These are phyloP conservation scores for Schrenkiella parvula DNA, from an alignment of 345 rosid genomes.

Conservation along the genomic window DNA sequence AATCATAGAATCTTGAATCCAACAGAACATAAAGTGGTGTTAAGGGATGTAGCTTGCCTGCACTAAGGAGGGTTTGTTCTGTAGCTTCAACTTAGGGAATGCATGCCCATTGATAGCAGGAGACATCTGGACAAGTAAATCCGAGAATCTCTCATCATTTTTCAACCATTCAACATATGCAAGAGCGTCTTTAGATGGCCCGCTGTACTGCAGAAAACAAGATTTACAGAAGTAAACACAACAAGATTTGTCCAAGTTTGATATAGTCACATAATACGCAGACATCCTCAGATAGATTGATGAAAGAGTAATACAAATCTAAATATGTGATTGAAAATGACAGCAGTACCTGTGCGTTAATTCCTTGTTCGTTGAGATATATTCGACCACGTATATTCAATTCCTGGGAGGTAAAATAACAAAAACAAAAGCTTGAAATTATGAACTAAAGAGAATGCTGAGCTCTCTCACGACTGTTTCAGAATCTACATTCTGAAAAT, in stretches of 20 bases:
- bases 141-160: constrained; percentile 61
- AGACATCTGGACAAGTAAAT: constrained; percentile 76
- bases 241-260: neutral
- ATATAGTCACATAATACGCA: neutral
- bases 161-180: constrained; percentile 80
- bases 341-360: constrained; percentile 82
- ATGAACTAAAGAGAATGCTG: neutral
- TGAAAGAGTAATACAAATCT: neutral
- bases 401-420: constrained; percentile 33
- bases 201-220: constrained; percentile 75
- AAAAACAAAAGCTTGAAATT: neutral
- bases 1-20: neutral
- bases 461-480: neutral
- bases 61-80: constrained; percentile 81
- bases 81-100: constrained; percentile 81
- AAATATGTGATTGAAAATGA: neutral
- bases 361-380: constrained; percentile 85
- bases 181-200: constrained; percentile 71
- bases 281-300: neutral
- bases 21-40: neutral
- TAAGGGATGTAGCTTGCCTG: constrained; percentile 51
- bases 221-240: constrained; percentile 10
- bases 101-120: constrained; percentile 76
- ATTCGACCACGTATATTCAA: constrained; percentile 74
- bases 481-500: neutral